Evolutionary conservation across 2,329 filamentous ascomycete species (phyloP).

Genomic region (Sphaceloma murrayae): DNA sequence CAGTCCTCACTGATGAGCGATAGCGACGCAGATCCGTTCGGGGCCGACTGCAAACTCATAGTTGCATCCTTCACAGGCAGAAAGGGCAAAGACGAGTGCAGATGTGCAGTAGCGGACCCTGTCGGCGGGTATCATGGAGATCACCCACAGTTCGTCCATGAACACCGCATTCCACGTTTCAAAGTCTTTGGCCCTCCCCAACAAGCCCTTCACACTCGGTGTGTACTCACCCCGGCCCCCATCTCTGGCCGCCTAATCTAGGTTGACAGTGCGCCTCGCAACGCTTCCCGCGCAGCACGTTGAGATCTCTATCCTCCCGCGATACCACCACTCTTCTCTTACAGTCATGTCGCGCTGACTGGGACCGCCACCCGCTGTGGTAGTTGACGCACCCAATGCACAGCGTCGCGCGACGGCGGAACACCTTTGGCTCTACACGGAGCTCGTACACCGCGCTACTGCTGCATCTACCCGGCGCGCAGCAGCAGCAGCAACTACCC

Average conservation of each 20-base stretch:
- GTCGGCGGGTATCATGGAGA: conserved; percentile 10
- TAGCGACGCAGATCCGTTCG: conserved; percentile 3
- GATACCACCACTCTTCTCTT: background rate
- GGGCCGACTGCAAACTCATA: background rate
- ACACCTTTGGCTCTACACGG: background rate
- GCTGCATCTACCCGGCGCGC: conserved; percentile 9
- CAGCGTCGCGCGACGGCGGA: conserved; percentile 5
- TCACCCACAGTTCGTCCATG: conserved; percentile 8
- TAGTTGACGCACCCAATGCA: conserved; percentile 3
- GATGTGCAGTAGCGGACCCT: conserved; percentile 4
- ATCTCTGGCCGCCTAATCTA: background rate
- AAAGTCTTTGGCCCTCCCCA: background rate
- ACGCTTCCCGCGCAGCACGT: conserved; percentile 4
- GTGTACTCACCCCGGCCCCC: background rate
- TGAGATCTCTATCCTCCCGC: background rate
- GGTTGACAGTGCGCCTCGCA: conserved; percentile 2
- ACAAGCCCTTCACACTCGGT: too few relatives aligned
- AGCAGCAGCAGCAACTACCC: background rate
- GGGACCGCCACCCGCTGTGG: conserved; percentile 6
- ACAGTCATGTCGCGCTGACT: conserved; percentile 12
- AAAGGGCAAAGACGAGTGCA: conserved; percentile 1
- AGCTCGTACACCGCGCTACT: conserved; percentile 6
- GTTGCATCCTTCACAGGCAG: background rate
- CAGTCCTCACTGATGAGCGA: too few relatives aligned
- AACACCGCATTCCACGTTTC: conserved; percentile 12